Evolutionary conservation across 1,139 yeast species (phyloP), one percentile per base, ranked within the genome.

Genomic region (Sporopachydermia cereana): DNA sequence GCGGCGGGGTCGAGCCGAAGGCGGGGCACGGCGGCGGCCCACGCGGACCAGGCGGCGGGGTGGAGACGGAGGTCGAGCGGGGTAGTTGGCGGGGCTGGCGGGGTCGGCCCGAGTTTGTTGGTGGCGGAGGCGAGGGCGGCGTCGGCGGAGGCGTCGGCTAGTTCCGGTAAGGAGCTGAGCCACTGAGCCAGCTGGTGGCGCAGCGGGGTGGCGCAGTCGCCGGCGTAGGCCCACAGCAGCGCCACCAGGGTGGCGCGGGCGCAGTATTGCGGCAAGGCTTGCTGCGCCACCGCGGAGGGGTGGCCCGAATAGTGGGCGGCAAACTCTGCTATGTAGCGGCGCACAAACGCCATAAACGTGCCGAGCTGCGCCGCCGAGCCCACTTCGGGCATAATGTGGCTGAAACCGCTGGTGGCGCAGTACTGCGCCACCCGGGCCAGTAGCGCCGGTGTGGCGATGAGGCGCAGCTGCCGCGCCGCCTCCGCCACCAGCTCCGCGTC

Each of bases 201-300:
- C 2, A 68, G 74, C 0, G 52, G 57, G 3, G 63, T 47, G 0
- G 65, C 45, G 45, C 75, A 59, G 53, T 79, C 89, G 1, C 93
- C 93, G 0, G 78, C 68, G 57, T 83, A 76, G 0, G 91, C 69
- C 95, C 95, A 84, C 0, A 72, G 58, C 5, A 79, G 41, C 0
- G 81, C 65, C 3, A 77, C 56, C 2, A 74, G 48, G 2, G 72
- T 49, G 0, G 71, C 61, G 45, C 69, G 73, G 1, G 53, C 52
- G 3, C 69, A 56, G 54, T 59, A 79, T 1, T 24, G 31, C 2
- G 43, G 42, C 21, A 55, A 51, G 31, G 52, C 56, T 0, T 58
- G 55, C 2, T 56, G 12, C 9, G 39, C 39, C 39, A 34, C 39
- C 12, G 22, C 18, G n/a, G 18, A 7, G 43, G 31, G 63, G 59